A percentile compares a stretch with the other conserved stretches of the same genome.
Conservation (phyloP, 768 basidiomycete genomes). For the Suillus fuscotomentosus region DNA sequence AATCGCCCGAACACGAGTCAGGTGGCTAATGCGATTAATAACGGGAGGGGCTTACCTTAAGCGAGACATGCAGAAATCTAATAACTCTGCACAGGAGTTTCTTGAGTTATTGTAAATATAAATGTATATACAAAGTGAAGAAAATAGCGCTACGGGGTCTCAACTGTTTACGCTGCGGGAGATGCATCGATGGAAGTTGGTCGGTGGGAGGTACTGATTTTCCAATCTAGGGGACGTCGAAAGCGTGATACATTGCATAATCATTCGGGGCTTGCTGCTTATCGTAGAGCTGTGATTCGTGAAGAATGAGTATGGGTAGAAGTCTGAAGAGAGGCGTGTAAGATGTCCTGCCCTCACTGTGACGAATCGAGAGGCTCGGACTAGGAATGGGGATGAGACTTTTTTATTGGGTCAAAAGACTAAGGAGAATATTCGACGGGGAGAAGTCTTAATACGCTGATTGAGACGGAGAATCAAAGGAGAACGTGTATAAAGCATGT, state of each 20-base stretch:
- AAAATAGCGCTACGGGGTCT: conserved; percentile 5
- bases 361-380: too few relatives aligned
- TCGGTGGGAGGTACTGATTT: conserved; percentile 39
- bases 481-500: too few relatives aligned
- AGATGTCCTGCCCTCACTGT: too few relatives aligned
- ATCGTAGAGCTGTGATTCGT: conserved; percentile 63
- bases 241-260: conserved; percentile 80
- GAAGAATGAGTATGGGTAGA: background rate
- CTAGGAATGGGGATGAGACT: too few relatives aligned
- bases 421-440: too few relatives aligned
- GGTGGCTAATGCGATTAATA: conserved; percentile 73
- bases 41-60: conserved; percentile 63
- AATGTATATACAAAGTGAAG: background rate
- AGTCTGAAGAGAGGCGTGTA: too few relatives aligned
- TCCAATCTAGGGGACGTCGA: conserved; percentile 52
- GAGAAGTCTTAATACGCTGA: too few relatives aligned
- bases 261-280: conserved; percentile 86
- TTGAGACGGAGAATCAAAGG: too few relatives aligned
- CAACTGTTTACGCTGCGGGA: conserved; percentile 5
- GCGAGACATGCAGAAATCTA: background rate
- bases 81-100: background rate
- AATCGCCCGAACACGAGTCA: conserved; percentile 78
- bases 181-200: background rate
- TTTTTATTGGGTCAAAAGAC: too few relatives aligned
- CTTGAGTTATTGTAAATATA: background rate